A percentile compares a stretch with the other conserved stretches of the same genome.
Evolutionary conservation across 2,329 filamentous ascomycete species (phyloP).

Genomic region (Akanthomyces uredinophilus): DNA sequence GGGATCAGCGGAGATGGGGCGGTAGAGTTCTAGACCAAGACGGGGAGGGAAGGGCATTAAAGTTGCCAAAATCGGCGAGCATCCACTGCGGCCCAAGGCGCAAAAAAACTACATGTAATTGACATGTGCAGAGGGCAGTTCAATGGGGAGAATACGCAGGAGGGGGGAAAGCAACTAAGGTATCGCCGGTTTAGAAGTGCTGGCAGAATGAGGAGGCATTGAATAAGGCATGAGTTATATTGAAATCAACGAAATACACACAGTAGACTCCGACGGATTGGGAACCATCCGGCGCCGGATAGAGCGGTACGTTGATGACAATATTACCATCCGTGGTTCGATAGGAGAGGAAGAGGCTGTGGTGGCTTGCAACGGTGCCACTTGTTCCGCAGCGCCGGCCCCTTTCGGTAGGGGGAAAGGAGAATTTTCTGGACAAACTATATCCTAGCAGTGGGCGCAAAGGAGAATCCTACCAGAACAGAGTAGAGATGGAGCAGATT

Average conservation of each 20-base stretch:
- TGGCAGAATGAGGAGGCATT: too few relatives aligned
- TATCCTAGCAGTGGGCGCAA: neutral
- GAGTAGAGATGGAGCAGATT: neutral
- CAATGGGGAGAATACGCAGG: too few relatives aligned
- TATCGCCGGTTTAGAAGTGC: too few relatives aligned
- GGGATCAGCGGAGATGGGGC: neutral
- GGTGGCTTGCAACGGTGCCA: neutral
- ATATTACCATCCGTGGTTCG: neutral
- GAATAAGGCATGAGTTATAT: too few relatives aligned
- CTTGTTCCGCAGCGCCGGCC: neutral
- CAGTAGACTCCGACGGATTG: neutral
- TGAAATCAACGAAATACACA: too few relatives aligned
- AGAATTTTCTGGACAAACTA: neutral
- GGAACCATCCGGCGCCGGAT: neutral
- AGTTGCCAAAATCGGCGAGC: neutral
- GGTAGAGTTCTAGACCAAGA: neutral
- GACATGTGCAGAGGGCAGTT: too few relatives aligned
- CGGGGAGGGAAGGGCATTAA: neutral
- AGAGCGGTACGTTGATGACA: neutral
- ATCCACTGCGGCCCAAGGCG: neutral
- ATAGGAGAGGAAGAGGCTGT: neutral
- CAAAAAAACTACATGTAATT: too few relatives aligned
- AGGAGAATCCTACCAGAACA: neutral
- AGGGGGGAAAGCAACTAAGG: too few relatives aligned
- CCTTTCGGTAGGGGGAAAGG: neutral